Conservation (phyloP, 2,329 filamentous ascomycete genomes). For the Fusarium clavum region DNA sequence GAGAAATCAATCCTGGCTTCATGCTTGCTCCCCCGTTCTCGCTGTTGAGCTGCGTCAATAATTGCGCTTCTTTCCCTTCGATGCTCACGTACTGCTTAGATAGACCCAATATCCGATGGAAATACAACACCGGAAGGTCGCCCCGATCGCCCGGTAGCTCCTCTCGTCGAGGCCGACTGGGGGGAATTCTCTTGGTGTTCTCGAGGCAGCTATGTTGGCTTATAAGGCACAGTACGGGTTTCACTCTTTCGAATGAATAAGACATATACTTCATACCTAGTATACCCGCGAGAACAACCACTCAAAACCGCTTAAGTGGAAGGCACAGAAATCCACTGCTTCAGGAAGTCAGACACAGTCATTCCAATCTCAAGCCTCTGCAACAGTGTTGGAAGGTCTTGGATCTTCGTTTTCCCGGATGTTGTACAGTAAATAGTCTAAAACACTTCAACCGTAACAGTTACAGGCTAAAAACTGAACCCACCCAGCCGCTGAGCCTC, state of each 20-base stretch:
- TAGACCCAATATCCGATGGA: slow-evolving; percentile 14
- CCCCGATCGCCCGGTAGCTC: neutral
- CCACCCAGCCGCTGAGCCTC: slow-evolving; percentile 18
- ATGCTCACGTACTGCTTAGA: neutral
- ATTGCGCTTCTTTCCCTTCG: slow-evolving; percentile 18
- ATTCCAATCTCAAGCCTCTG: neutral
- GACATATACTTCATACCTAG: neutral
- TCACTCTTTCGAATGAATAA: neutral
- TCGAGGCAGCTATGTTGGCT: neutral
- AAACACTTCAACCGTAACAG: slow-evolving; percentile 12
- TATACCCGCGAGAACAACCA: neutral
- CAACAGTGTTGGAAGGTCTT: slow-evolving; percentile 17
- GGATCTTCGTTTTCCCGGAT: slow-evolving; percentile 37
- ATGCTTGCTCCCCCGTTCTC: slow-evolving; percentile 12
- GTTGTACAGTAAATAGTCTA: neutral
- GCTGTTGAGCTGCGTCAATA: slow-evolving; percentile 8
- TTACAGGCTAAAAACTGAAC: slow-evolving; percentile 32
- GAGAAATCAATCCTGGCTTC: slow-evolving; percentile 12
- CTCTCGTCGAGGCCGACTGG: neutral
- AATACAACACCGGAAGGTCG: slow-evolving; percentile 21
- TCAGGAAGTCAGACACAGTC: neutral
- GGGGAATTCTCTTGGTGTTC: neutral
- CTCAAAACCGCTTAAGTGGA: neutral
- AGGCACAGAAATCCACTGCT: neutral
- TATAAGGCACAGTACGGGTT: neutral